Percentiles rank a stretch among this genome's conserved stretches.
These are phyloP conservation scores for Paecilomyces sp. DNA, from an alignment of 2,329 filamentous ascomycete species.

Conservation along the genomic window DNA sequence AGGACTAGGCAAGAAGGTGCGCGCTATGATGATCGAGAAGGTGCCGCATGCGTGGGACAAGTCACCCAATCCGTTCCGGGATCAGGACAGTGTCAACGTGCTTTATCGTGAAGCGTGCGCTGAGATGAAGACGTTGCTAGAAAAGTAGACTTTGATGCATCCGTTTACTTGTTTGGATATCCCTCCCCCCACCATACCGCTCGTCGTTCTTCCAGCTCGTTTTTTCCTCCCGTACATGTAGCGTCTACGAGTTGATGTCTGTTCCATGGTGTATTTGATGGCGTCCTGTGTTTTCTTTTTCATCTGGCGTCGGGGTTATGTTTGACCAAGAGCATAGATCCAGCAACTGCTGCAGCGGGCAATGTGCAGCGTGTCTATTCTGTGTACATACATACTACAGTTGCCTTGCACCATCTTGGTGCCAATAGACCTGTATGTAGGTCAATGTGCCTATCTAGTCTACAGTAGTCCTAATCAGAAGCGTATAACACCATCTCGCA, in stretches of 20 bases:
- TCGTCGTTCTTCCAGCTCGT: background rate
- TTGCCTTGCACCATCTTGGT: background rate
- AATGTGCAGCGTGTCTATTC: background rate
- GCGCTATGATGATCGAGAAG: slow-evolving; percentile 39
- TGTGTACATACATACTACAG: background rate
- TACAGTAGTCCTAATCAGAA: too few species aligned
- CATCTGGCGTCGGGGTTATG: background rate
- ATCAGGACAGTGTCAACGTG: slow-evolving; percentile 34
- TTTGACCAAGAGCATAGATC: background rate
- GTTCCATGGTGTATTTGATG: background rate
- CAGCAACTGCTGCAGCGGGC: background rate
- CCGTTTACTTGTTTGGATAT: slow-evolving; percentile 1
- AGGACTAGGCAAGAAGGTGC: slow-evolving; percentile 35
- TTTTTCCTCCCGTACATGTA: background rate
- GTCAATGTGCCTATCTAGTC: too few species aligned
- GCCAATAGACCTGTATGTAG: background rate
- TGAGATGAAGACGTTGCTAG: slow-evolving; percentile 36
- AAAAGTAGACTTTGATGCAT: slow-evolving; percentile 10
- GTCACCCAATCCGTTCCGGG: slow-evolving; percentile 40
- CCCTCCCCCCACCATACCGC: background rate
- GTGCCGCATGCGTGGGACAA: slow-evolving; percentile 45
- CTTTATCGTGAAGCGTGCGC: slow-evolving; percentile 38
- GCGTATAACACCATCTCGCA: too few species aligned
- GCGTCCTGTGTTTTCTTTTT: background rate
- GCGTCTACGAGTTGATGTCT: background rate